Base-by-base conservation (phyloP, 192 early-diverging fungal species). In the Diversispora epigaea region DNA sequence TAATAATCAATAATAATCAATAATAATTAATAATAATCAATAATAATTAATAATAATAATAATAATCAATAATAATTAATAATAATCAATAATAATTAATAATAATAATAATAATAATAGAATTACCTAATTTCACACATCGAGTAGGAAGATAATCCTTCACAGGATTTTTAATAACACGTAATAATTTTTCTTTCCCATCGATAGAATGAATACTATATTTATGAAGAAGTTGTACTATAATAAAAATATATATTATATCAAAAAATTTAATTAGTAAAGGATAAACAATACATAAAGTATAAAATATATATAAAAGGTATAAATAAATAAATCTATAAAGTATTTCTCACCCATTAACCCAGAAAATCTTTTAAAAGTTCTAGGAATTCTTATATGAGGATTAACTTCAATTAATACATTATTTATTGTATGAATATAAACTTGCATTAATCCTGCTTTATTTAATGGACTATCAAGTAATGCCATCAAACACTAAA, bases 381-480 rank as follows among this genome's bases (percentile, higher is more conserved):
- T 99, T 81, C 98, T 88, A n/a, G 98, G 98, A 79, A 99, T 99
- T 76, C 98, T 91, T 64, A 98, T 93, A 71, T 96, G 93, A 50
- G 98, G 98, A 79, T 94, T 96, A 50, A 99, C 93, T 87, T 99
- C 98, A 69, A 99, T 98, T 43, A 99, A 86, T 17, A 97, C 96
- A 70, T 95, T 94, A 80, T 90, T 93, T 65, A 88, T 87, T 4
- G 98, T 99, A 75, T 96, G 95, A 55, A 99, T 95, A 80, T 95
- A 99, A 55, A 99, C 92, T 81, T 99, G 98, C 72, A 99, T 81
- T n/a, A 93, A 85, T 50, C 98, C 98, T 3, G 98, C 96, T 84
- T 98, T 98, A 88, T 98, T 99, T 75, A 99, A 85, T 40, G 98
- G 98, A 77, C 93, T 95, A 87, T 99, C 98, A 14, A 99, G 85